These are phyloP conservation scores for Xanthoconium stramineum DNA, from an alignment of 768 basidiomycete species.

Conservation along the genomic window DNA sequence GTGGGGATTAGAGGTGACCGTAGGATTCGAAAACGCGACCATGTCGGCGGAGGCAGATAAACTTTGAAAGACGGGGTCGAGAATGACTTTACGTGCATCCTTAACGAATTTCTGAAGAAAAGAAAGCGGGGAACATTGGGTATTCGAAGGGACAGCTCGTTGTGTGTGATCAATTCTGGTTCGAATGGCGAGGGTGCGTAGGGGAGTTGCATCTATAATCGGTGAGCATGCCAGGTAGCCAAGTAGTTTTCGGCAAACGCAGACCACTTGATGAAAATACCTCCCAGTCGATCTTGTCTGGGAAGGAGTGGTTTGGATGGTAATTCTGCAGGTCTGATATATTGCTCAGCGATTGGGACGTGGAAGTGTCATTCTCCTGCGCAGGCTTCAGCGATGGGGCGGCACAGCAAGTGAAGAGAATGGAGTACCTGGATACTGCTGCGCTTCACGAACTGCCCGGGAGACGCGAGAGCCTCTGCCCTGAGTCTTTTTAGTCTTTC, in stretches of 20 bases:
- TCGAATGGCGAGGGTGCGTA: constrained; percentile 45
- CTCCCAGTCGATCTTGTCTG: constrained; percentile 60
- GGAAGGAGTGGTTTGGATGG: constrained; percentile 37
- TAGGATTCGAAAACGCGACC: constrained; percentile 24
- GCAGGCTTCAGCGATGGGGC: constrained; percentile 20
- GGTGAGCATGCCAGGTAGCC: constrained; percentile 6
- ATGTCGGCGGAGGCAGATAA: constrained; percentile 18
- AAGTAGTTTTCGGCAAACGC: constrained; percentile 11
- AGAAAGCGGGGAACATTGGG: constrained; percentile 46
- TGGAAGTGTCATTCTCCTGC: constrained; percentile 11
- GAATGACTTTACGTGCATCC: constrained; percentile 44
- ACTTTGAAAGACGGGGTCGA: constrained; percentile 42
- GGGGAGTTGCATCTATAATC: constrained; percentile 49
- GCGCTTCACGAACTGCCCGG: constrained; percentile 33
- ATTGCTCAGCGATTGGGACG: constrained; percentile 30
- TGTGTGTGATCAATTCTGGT: constrained; percentile 37
- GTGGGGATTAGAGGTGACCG: constrained; percentile 26
- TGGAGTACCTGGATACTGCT: constrained; percentile 35
- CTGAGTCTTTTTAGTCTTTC: constrained; percentile 48
- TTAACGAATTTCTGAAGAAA: constrained; percentile 58
- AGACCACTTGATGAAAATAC: constrained; percentile 55
- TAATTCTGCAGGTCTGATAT: constrained; percentile 47
- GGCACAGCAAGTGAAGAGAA: not conserved
- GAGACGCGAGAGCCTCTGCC: constrained; percentile 34
- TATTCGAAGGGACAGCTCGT: constrained; percentile 37